Base-by-base conservation (phyloP, 441 rosid species). In the Manihot esculenta region DNA sequence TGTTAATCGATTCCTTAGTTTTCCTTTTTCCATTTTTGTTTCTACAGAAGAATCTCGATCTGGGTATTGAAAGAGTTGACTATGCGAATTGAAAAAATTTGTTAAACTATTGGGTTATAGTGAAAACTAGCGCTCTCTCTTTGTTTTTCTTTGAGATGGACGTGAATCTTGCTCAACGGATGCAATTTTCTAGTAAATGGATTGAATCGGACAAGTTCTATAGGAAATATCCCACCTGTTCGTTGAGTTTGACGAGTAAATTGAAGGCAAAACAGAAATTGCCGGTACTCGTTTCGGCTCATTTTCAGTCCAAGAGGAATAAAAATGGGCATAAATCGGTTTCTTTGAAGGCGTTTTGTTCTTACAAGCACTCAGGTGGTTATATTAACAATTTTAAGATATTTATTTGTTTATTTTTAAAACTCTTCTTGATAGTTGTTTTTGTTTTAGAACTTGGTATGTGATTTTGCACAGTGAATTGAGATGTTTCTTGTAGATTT, bases 311-410 rank as follows among this genome's bases (percentile, higher is more conserved):
- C 60, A 49, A 66, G 0, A 51, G 73, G 33, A 73, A 68, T 71
- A 78, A 75, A 56, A 77, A 74, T 78, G 61, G 74, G 49, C 77
- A 53, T 10, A 77, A 76, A 74, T 74, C 80, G 27, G 62, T 69
- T 26, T 78, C 86, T 27, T 75, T 79, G 41, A 80, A 74, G 69
- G 86, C 78, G 81, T 79, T 84, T 2, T 83, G 84, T 72, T 78
- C 88, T 30, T 80, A 76, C 68, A 80, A 82, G 26, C 84, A 79
- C 71, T 77, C 91, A 79, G 97, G 98, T 92, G 79, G 38, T 64
- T 51, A 13, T 54, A 35, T 27, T 24, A 11, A n/a, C 62, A 62
- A 68, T 3, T 61, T 23, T 26, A 30, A 26, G 50, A 49, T 26
- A 72, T 23, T 47, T 10, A 20, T 10, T 53, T 70, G 51, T 50